Evolutionary conservation across 108 stramenopile species (phyloP), one percentile per base, ranked within the genome.

Genomic region (Conticribra weissflogii): DNA sequence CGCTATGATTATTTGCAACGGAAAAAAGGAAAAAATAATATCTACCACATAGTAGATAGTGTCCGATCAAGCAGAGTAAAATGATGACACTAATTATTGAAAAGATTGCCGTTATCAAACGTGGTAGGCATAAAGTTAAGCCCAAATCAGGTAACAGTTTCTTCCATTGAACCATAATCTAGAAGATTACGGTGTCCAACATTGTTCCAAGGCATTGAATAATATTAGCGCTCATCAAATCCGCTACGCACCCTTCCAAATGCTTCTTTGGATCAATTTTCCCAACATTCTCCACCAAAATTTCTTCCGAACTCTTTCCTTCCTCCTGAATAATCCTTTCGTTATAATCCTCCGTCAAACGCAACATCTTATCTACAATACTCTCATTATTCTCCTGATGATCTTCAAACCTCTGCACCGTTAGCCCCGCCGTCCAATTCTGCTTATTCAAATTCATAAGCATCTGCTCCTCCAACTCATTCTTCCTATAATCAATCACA

Each of bases 401-500:
- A 57, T 96, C 92, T 83, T 99, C 97, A 71, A 96, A 99, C 24
- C 78, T 70, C 63, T 88, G 69, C 23, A 98, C 77, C 21, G 86
- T 83, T 3, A 99, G 70, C 3, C 97, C 97, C 9, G 78, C 59
- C 16, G 97, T 94, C 99, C 99, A 99, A 66, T 90, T 91, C 23
- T 83, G 83, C 59, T 96, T 94, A 87, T 99, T 87, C 33, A 99
- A 74, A 71, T 99, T 99, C 93, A 92, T 96, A 15, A 99, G 87
- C 99, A 99, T 99, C 76, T 98, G 98, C 67, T 98, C 98, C 79
- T 99, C 99, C 45, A 99, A 85, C 72, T 98, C 99, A 74, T 99
- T 99, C 91, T 98, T 99, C 28, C 99, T 88, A 75, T 98, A 99
- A 71, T 97, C 97, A 71, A 99, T 98, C 60, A 97, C 97, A 65